Percentiles rank a stretch among this genome's conserved stretches.
Conservation (phyloP, 2,329 filamentous ascomycete genomes). For the Fusarium sp. region DNA sequence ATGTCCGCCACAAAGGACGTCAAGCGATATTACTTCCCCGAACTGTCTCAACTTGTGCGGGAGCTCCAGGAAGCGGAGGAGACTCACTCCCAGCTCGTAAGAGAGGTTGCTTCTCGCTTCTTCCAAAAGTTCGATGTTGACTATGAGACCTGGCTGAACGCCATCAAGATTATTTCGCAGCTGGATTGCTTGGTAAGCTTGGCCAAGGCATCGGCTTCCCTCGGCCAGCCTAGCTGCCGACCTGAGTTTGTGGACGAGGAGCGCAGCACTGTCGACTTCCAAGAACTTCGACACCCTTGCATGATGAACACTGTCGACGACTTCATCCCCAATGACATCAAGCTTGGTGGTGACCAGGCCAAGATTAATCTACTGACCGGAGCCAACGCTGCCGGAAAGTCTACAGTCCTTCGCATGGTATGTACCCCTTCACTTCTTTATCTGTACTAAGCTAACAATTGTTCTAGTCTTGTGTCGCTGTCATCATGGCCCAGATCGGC, state of each 20-base stretch:
- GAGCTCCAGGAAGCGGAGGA: conserved; percentile 94
- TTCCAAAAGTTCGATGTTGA: conserved; percentile 89
- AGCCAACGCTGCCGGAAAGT: conserved; percentile 97
- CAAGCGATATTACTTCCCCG: conserved; percentile 93
- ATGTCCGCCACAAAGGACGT: conserved; percentile 94
- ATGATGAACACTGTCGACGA: conserved; percentile 90
- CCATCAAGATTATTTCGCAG: conserved; percentile 90
- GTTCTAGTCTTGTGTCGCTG: conserved; percentile 85
- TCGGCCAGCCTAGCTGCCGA: conserved; percentile 89
- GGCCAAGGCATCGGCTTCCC: conserved; percentile 84
- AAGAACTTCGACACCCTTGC: conserved; percentile 93
- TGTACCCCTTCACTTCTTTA: conserved; percentile 44
- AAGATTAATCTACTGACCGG: conserved; percentile 94
- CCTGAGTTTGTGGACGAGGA: conserved; percentile 88
- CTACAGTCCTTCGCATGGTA: conserved; percentile 94
- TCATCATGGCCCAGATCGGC: conserved; percentile 97
- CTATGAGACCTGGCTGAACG: conserved; percentile 85
- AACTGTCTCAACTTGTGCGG: conserved; percentile 84
- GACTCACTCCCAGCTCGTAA: conserved; percentile 89
- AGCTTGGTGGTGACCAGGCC: conserved; percentile 80
- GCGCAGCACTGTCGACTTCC: conserved; percentile 88
- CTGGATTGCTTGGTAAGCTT: conserved; percentile 95
- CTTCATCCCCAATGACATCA: conserved; percentile 96
- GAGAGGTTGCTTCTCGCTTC: conserved; percentile 85
- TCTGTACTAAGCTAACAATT: conserved; percentile 26